These are phyloP conservation scores for Mortierella sp. DNA, from an alignment of 371 early-diverging fungal genomes.

Conservation along the genomic window DNA sequence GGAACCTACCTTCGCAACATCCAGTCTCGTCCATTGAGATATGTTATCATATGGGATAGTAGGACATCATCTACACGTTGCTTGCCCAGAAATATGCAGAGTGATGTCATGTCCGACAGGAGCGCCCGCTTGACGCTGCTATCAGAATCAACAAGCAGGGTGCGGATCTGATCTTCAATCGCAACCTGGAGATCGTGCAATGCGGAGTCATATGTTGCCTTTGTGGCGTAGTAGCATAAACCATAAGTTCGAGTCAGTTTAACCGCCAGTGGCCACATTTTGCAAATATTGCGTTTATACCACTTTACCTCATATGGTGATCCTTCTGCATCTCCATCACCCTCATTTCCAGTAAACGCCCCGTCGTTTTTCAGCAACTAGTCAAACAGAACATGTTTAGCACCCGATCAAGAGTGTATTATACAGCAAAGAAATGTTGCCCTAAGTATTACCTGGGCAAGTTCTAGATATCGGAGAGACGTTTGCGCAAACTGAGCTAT, in stretches of 20 bases:
- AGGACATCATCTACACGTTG: conserved; percentile 88
- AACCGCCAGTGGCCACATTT: background rate
- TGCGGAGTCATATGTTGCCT: conserved; percentile 81
- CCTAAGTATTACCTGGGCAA: conserved; percentile 64
- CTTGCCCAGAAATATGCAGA: conserved; percentile 88
- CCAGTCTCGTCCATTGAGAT: conserved; percentile 94
- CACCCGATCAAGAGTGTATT: background rate
- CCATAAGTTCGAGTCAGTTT: background rate
- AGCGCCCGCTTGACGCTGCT: conserved; percentile 83
- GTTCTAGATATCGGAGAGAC: conserved; percentile 78
- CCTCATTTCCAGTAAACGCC: conserved; percentile 65
- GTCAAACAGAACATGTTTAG: background rate
- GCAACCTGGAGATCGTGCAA: conserved; percentile 79
- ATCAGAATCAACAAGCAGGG: conserved; percentile 77
- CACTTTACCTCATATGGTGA: conserved; percentile 68
- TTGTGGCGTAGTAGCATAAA: background rate
- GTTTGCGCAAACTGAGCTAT: conserved; percentile 86
- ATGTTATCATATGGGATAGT: conserved; percentile 94
- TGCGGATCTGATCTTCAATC: conserved; percentile 80
- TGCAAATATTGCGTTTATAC: background rate
- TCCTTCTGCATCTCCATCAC: conserved; percentile 67
- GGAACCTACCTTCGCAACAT: conserved; percentile 79
- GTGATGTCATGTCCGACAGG: conserved; percentile 78
- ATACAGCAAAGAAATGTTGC: background rate
- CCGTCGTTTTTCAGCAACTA: conserved; percentile 72